Evolutionary conservation across 169 alveolate genomes (phyloP).

Genomic region (Eimeria praecox): DNA sequence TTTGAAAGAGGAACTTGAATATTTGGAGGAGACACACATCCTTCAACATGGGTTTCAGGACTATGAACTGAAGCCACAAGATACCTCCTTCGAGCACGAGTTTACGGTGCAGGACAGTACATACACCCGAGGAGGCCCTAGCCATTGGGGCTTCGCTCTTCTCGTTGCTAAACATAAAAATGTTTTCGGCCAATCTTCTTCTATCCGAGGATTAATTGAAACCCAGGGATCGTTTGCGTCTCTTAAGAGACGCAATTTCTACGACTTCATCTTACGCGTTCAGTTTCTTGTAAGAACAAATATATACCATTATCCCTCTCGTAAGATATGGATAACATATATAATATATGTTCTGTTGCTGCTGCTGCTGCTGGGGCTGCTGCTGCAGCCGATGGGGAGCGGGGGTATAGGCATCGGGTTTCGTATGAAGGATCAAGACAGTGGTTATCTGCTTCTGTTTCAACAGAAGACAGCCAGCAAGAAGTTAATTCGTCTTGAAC

Average conservation of each 20-base stretch:
- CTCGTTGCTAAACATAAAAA: constrained; percentile 89
- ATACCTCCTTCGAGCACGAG: constrained; percentile 90
- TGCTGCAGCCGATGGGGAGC: constrained; percentile 85
- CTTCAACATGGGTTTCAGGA: constrained; percentile 89
- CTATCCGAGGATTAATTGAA: constrained; percentile 86
- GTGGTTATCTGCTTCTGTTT: constrained; percentile 90
- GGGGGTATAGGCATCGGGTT: constrained; percentile 93
- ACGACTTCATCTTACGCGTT: constrained; percentile 88
- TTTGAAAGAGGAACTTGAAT: constrained; percentile 86
- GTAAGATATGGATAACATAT: too few relatives aligned
- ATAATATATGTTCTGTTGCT: neutral
- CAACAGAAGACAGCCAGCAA: constrained; percentile 88
- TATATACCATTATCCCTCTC: neutral
- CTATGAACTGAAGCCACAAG: constrained; percentile 87
- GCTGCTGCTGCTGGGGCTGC: neutral
- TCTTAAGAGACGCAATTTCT: constrained; percentile 89
- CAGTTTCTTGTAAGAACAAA: constrained; percentile 84
- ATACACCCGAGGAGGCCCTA: constrained; percentile 87
- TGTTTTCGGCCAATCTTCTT: constrained; percentile 91
- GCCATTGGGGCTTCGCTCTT: constrained; percentile 93
- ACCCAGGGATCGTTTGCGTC: constrained; percentile 92
- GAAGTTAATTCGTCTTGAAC: constrained; percentile 90
- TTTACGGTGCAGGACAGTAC: constrained; percentile 90
- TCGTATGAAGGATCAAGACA: constrained; percentile 91
- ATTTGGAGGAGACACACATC: constrained; percentile 88